Percentiles rank a stretch among this genome's conserved stretches.
Evolutionary conservation across 345 rosid genomes (phyloP).

Genomic region (Cardamine occulta): DNA sequence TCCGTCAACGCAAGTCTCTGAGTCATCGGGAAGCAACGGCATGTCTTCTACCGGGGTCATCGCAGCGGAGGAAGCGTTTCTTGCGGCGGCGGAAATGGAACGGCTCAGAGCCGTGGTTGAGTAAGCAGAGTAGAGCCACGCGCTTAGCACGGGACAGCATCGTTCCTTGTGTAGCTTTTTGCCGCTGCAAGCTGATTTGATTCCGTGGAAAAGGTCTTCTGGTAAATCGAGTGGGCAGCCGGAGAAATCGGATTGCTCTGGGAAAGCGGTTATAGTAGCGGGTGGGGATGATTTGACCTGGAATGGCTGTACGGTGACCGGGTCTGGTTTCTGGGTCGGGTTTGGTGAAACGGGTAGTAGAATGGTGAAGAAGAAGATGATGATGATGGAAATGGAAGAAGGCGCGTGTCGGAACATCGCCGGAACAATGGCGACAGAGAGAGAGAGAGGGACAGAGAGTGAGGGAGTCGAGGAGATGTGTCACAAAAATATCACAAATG

Average conservation of each 20-base stretch:
- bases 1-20: constrained; percentile 90
- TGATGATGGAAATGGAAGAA: constrained; percentile 18
- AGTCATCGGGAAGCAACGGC: constrained; percentile 92
- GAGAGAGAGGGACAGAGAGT: neutral
- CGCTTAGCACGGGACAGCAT: constrained; percentile 91
- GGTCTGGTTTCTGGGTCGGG: constrained; percentile 39
- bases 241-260: constrained; percentile 74
- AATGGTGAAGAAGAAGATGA: constrained; percentile 32
- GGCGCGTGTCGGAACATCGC: constrained; percentile 53
- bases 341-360: constrained; percentile 33
- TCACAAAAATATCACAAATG: constrained; percentile 30
- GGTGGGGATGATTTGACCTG: constrained; percentile 55
- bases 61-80: constrained; percentile 23
- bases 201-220: constrained; percentile 62
- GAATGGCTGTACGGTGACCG: constrained; percentile 54
- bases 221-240: constrained; percentile 78
- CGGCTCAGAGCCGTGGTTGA: constrained; percentile 67
- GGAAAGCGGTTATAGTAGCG: constrained; percentile 90
- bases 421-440: constrained; percentile 19
- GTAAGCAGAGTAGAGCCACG: constrained; percentile 91
- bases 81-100: constrained; percentile 34
- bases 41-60: constrained; percentile 54
- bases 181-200: constrained; percentile 61
- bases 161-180: constrained; percentile 56
- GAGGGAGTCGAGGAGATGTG: constrained; percentile 39